phyloP scores from a whole-genome alignment of 331 rosid genomes.

The Erythrophleum ivorense region DNA sequence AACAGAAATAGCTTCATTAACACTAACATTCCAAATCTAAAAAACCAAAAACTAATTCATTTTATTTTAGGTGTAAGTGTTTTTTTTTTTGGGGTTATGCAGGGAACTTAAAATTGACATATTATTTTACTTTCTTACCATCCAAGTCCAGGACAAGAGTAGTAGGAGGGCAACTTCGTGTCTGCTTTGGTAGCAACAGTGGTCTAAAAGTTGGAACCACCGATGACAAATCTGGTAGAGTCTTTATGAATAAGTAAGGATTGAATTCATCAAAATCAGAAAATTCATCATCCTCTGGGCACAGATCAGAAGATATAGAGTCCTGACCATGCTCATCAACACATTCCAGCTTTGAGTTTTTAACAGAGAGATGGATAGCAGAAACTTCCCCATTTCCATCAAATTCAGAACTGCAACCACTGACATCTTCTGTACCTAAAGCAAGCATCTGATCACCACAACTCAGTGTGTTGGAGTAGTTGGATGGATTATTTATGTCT shows the following conservation, averaged over 20 bases:
- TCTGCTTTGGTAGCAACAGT: conserved; percentile 89
- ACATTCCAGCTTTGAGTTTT: conserved; percentile 90
- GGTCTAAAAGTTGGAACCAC: conserved; percentile 96
- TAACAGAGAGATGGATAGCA: conserved; percentile 81
- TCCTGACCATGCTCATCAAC: conserved; percentile 87
- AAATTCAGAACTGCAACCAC: conserved; percentile 60
- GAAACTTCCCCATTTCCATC: conserved; percentile 77
- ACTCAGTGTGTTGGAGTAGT: conserved; percentile 22
- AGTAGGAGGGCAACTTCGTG: conserved; percentile 96
- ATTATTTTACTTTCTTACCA: conserved; percentile 60
- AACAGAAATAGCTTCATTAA: not conserved
- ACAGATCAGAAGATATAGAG: conserved; percentile 74
- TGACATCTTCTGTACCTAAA: conserved; percentile 45
- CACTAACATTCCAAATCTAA: not conserved
- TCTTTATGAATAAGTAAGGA: conserved; percentile 94
- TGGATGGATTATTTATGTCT: conserved; percentile 37
- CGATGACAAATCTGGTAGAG: conserved; percentile 81
- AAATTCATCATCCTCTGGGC: conserved; percentile 74
- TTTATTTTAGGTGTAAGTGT: not conserved
- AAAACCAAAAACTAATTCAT: not conserved
- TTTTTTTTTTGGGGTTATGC: not conserved
- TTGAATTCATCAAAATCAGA: conserved; percentile 91
- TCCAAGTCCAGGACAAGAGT: conserved; percentile 97
- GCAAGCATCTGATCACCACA: conserved; percentile 40
- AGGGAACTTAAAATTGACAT: conserved; percentile 19